phyloP scores from a whole-genome alignment of 1,284 basidiomycete genomes.

The Cutaneotrichosporon spelunceum region DNA sequence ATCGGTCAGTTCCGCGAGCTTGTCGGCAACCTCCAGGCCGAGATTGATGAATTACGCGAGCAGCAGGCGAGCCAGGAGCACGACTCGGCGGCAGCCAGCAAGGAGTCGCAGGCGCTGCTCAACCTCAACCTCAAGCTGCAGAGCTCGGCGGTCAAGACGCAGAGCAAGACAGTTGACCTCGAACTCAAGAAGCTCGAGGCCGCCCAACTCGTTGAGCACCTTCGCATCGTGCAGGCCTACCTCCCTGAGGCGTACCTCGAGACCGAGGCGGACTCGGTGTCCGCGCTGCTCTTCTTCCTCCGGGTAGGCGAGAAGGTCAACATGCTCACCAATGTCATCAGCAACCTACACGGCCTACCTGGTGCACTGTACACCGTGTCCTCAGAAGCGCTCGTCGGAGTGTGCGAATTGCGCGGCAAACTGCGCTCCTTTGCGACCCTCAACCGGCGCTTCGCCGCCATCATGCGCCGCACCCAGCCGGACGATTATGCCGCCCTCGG shows the following conservation, averaged over 20 bases:
- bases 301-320: conserved; percentile 79
- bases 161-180: conserved; percentile 79
- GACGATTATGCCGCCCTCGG: conserved; percentile 81
- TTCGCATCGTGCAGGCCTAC: conserved; percentile 67
- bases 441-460: conserved; percentile 79
- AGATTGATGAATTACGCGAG: conserved; percentile 73
- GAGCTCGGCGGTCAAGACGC: conserved; percentile 80
- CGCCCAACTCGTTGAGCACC: conserved; percentile 70
- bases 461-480: conserved; percentile 72
- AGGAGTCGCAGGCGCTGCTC: conserved; percentile 75
- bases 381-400: conserved; percentile 74
- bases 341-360: conserved; percentile 74
- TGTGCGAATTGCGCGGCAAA: conserved; percentile 85
- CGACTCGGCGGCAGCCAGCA: conserved; percentile 70
- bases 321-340: conserved; percentile 74
- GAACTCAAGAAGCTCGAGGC: conserved; percentile 81
- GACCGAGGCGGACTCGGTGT: conserved; percentile 77
- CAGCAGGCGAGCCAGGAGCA: conserved; percentile 79
- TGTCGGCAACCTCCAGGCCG: conserved; percentile 79
- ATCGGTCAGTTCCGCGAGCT: conserved; percentile 88
- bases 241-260: conserved; percentile 80
- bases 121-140: conserved; percentile 90
- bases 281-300: conserved; percentile 85
- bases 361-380: conserved; percentile 74
- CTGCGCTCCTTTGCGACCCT: conserved; percentile 73